Evolutionary conservation across 2,329 filamentous ascomycete genomes (phyloP).

Genomic region (Botryotinia calthae): DNA sequence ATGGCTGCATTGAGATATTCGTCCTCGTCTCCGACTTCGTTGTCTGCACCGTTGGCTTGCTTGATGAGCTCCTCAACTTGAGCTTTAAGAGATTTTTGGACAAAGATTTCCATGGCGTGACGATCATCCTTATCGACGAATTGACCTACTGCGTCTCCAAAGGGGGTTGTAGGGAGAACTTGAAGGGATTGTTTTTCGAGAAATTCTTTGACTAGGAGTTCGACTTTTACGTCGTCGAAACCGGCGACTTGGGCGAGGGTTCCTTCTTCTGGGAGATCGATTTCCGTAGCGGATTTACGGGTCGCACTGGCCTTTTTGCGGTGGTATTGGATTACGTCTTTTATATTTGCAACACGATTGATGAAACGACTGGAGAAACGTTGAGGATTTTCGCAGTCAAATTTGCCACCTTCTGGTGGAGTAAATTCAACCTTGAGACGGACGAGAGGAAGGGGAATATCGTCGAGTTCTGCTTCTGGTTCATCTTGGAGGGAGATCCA

Average conservation of each 20-base stretch:
- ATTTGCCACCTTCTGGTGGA: slow-evolving; percentile 77
- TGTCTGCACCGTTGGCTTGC: slow-evolving; percentile 44
- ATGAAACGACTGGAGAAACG: slow-evolving; percentile 91
- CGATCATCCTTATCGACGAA: slow-evolving; percentile 97
- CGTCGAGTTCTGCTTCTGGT: slow-evolving; percentile 53
- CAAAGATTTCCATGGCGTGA: slow-evolving; percentile 81
- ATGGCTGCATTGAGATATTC: slow-evolving; percentile 71
- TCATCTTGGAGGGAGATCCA: slow-evolving; percentile 78
- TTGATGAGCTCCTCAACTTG: slow-evolving; percentile 68
- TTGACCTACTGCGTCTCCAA: slow-evolving; percentile 87
- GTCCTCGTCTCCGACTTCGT: slow-evolving; percentile 64
- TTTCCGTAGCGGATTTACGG: slow-evolving; percentile 44
- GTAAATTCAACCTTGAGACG: slow-evolving; percentile 89
- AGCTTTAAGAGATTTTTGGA: slow-evolving; percentile 66
- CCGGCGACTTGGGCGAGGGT: slow-evolving; percentile 60
- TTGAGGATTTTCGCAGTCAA: slow-evolving; percentile 92
- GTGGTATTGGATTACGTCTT: slow-evolving; percentile 91
- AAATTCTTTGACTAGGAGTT: slow-evolving; percentile 84
- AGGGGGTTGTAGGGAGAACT: slow-evolving; percentile 87
- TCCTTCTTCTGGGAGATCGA: slow-evolving; percentile 61
- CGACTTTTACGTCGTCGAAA: slow-evolving; percentile 75
- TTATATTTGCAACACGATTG: slow-evolving; percentile 87
- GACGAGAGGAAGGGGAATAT: slow-evolving; percentile 76
- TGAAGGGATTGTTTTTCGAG: slow-evolving; percentile 78
- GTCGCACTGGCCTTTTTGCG: slow-evolving; percentile 70